A percentile compares a stretch with the other conserved stretches of the same genome.
These are phyloP conservation scores for Pelargonium fulgidum DNA, from an alignment of 441 rosid species.

Conservation along the genomic window DNA sequence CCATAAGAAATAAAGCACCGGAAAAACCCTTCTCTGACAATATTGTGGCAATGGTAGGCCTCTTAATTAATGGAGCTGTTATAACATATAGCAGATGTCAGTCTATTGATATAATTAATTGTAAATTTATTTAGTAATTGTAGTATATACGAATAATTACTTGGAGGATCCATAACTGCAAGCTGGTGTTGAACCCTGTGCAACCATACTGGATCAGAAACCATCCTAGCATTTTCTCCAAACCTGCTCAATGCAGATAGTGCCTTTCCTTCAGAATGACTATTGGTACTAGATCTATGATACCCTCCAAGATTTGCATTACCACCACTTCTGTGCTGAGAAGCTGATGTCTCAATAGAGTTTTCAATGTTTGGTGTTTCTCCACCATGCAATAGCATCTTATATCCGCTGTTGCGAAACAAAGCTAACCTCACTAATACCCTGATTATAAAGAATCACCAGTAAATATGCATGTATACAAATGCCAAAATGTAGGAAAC, in stretches of 20 bases:
- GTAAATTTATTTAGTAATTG: constrained; percentile 1
- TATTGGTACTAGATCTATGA: constrained; percentile 27
- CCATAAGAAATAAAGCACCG: constrained; percentile 56
- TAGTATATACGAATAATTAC: constrained; percentile 29
- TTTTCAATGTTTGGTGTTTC: constrained; percentile 59
- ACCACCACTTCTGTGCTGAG: constrained; percentile 28
- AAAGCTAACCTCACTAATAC: constrained; percentile 57
- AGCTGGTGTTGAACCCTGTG: constrained; percentile 59
- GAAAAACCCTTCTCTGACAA: constrained; percentile 59
- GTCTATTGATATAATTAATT: constrained; percentile 7
- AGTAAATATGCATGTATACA: constrained; percentile 15
- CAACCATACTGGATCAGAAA: constrained; percentile 47
- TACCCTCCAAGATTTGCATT: constrained; percentile 24
- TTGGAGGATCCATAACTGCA: constrained; percentile 43
- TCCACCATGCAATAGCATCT: constrained; percentile 90
- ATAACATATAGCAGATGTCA: constrained; percentile 18
- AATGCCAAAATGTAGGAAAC: constrained; percentile 1
- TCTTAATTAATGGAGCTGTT: constrained; percentile 38
- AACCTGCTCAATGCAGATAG: constrained; percentile 68
- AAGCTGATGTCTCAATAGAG: constrained; percentile 29
- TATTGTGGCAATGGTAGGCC: constrained; percentile 43
- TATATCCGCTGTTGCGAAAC: constrained; percentile 67
- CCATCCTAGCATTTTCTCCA: constrained; percentile 67
- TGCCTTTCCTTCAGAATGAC: constrained; percentile 58
- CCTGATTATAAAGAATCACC: constrained; percentile 35